Evolutionary conservation across 2,329 filamentous ascomycete species (phyloP), one percentile per base, ranked within the genome.

Genomic region (Ophiostoma pallidulum): DNA sequence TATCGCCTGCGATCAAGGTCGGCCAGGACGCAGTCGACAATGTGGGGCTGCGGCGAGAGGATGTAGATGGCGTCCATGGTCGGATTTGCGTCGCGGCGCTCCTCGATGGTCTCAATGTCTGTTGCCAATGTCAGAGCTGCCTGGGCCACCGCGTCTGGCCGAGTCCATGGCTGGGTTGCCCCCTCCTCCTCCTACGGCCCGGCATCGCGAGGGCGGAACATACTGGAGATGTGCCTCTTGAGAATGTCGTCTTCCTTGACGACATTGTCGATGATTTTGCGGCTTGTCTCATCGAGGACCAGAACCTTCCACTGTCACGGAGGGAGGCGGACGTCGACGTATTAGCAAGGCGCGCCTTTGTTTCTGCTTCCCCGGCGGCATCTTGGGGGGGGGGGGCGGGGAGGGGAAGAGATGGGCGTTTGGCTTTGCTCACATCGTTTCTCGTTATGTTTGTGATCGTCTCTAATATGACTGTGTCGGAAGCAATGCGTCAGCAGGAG

Each of bases 1-100:
- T 98, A 98, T 62, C 87, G 80, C 56, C 80, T 77, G 58, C 83
- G 79, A 60, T 94, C 87, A 53, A 97, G 84, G 64, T 98, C 92
- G 60, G 90, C 88, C 68, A 97, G 80, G 40, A 98, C 73, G 62
- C 90, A 96, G 59, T 97, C 91, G 59, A 97, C 84, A 53, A 95
- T 87, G 63, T 95, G 86, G 7, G 87, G 74, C 58, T 86, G 78
- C 8, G 92, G 86, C 0, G 90, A 85, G 49, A 98, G 75, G 51
- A 98, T 73, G 69, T 97, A 98, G 56, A 98, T 80, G 58, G 89
- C 92, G 66, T 97, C 92, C 80, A 94, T 95, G 57, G 87, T 84
- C 48, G 82, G 81, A 63, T 95, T 94, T 62, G 77, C 74, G 41
- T 84, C 82, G 61, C 92, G 80, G 58, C 80, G 82, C 53, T 92